Conservation (phyloP, 140 eudicot species). For the Flaveria floridana region DNA sequence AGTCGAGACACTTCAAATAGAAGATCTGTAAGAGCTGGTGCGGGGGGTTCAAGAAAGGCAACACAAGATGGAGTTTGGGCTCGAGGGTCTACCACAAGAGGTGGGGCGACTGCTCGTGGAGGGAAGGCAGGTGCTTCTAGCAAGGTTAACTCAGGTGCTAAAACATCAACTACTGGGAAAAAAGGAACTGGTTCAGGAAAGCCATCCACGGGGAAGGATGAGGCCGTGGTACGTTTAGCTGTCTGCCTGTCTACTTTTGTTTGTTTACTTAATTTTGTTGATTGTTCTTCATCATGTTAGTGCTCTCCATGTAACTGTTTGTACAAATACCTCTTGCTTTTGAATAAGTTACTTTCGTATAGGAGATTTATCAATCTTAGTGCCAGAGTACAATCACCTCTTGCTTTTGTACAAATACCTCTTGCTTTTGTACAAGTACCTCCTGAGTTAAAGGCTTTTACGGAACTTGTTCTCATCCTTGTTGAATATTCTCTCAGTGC, state of each 20-base stretch:
- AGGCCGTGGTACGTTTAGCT: conserved; percentile 57
- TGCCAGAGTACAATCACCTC: no score
- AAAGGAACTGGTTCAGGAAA: conserved; percentile 68
- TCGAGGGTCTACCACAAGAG: conserved; percentile 64
- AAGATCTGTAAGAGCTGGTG: conserved; percentile 72
- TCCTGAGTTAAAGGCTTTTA: background rate
- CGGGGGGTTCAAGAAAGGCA: conserved; percentile 57
- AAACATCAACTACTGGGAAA: conserved; percentile 66
- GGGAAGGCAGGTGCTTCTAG: conserved; percentile 60
- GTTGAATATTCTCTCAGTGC: background rate
- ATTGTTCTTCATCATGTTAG: background rate
- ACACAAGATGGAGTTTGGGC: conserved; percentile 85
- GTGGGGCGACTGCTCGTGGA: conserved; percentile 71
- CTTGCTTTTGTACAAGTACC: no score
- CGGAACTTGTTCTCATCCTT: background rate
- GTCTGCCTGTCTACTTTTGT: background rate
- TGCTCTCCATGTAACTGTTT: background rate
- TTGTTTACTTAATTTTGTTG: background rate
- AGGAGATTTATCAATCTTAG: background rate
- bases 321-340: background rate
- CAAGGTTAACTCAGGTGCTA: conserved; percentile 51
- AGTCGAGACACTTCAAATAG: conserved; percentile 70
- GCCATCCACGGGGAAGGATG: conserved; percentile 57
- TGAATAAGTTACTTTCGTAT: background rate
- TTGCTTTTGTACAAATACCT: no score